Conservation (phyloP, 495 filamentous ascomycete species). For the Penicillium daleae region DNA sequence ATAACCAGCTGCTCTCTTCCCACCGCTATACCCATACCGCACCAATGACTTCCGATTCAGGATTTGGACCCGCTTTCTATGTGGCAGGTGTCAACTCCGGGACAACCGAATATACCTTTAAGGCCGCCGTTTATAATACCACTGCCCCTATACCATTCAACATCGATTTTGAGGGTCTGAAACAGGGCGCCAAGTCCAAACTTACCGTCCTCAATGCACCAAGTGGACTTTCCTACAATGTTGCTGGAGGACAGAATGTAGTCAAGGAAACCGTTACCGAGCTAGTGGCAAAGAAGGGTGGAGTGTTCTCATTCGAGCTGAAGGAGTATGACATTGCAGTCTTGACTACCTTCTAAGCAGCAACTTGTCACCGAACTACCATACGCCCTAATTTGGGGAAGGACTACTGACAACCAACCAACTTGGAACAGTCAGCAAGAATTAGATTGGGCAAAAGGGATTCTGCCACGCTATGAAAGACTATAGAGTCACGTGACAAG, state of each 20-base stretch:
- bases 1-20: not conserved
- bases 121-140: slow-evolving; percentile 2
- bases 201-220: slow-evolving; percentile 1
- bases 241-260: not conserved
- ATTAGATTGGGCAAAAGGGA: too few species aligned
- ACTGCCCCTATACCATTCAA: not conserved
- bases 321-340: not conserved
- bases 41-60: not conserved
- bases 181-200: not conserved
- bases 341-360: not conserved
- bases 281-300: not conserved
- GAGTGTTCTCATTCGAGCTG: not conserved
- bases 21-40: not conserved
- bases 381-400: not conserved
- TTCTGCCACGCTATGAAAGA: not conserved
- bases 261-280: not conserved
- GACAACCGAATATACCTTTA: not conserved
- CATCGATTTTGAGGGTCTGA: not conserved
- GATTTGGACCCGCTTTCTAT: not conserved
- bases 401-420: not conserved
- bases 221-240: slow-evolving; percentile 1
- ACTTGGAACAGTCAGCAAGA: not conserved
- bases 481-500: too few species aligned
- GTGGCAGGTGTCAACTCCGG: not conserved
- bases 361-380: not conserved